phyloP scores from a whole-genome alignment of 768 basidiomycete species.

The Russula earlei region DNA sequence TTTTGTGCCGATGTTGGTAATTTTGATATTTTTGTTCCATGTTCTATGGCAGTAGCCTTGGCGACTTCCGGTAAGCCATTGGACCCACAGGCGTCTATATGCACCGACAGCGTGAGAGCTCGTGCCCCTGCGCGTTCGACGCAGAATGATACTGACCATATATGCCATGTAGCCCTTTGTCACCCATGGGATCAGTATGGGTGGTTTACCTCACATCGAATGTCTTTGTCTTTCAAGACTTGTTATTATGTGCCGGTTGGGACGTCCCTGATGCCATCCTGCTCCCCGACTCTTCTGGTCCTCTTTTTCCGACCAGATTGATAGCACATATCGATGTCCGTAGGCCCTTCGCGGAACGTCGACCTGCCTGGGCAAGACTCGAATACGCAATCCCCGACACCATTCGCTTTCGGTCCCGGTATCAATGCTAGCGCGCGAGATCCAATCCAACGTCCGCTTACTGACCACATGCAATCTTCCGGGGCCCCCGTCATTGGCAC shows the following conservation, averaged over 20 bases:
- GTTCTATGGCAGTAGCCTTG: background rate
- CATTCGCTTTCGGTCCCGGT: background rate
- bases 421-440: background rate
- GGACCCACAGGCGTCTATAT: background rate
- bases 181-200: background rate
- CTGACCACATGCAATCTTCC: background rate
- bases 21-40: background rate
- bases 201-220: background rate
- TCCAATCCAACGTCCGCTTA: background rate
- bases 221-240: background rate
- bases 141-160: background rate
- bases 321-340: background rate
- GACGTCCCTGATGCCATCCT: background rate
- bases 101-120: background rate
- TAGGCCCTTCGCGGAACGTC: background rate
- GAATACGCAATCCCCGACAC: background rate
- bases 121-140: background rate
- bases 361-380: background rate
- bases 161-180: background rate
- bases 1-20: background rate
- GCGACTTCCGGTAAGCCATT: background rate
- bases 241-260: background rate
- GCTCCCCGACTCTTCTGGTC: background rate
- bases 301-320: background rate
- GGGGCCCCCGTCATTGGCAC: background rate